These are phyloP conservation scores for Trifolium dubium DNA, from an alignment of 306 rosid species.

Conservation along the genomic window DNA sequence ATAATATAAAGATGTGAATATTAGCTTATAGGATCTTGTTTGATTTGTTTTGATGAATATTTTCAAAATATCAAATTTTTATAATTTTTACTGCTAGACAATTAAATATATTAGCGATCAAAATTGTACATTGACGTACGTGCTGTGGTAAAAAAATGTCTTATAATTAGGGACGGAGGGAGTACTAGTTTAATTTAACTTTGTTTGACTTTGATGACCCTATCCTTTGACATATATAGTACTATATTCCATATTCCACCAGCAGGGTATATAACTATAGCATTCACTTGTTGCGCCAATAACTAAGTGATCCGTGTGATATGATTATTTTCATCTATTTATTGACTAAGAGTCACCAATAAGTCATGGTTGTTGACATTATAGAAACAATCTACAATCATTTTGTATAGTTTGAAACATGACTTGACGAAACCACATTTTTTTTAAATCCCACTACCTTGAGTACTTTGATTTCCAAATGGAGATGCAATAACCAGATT, in stretches of 20 bases:
- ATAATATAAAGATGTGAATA: no score
- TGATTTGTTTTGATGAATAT: no score
- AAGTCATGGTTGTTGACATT: constrained; percentile 26
- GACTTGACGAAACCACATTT: constrained; percentile 3
- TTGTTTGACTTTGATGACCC: no score
- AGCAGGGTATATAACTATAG: neutral
- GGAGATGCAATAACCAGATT: constrained; percentile 27
- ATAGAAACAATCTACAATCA: neutral
- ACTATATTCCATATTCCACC: neutral
- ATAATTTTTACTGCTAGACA: no score
- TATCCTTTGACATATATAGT: no score
- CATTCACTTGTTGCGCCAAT: constrained; percentile 8
- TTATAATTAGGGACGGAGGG: no score
- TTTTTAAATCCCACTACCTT: constrained; percentile 18
- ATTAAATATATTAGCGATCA: no score
- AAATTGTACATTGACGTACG: no score
- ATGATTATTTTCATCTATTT: constrained; percentile 18
- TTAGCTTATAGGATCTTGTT: no score
- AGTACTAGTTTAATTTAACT: no score
- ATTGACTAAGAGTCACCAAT: neutral
- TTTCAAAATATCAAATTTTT: no score
- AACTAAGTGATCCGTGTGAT: constrained; percentile 3
- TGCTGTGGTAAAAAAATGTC: no score
- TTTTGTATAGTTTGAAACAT: constrained; percentile 22
- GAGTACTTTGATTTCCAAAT: constrained; percentile 20